phyloP scores from a whole-genome alignment of 2,329 filamentous ascomycete genomes.

The Myriosclerotinia scirpicola region DNA sequence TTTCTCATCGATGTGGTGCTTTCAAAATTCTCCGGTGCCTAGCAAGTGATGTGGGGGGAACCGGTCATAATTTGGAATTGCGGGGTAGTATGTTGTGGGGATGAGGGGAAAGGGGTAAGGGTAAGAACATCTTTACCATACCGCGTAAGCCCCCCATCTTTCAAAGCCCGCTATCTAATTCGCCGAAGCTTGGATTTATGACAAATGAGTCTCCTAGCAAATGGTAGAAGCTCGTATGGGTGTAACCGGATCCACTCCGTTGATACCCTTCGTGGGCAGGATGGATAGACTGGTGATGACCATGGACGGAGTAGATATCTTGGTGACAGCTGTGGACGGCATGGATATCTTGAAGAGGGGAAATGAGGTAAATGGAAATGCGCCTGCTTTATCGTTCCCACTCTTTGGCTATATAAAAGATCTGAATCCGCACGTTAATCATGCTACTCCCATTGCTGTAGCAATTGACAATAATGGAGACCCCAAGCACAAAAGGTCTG shows the following conservation, averaged over 20 bases:
- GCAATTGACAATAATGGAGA: neutral
- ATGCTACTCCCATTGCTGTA: neutral
- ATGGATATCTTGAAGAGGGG: neutral
- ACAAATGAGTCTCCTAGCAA: neutral
- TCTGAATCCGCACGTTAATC: neutral
- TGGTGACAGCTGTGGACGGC: neutral
- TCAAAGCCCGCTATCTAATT: too few relatives aligned
- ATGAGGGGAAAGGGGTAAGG: neutral
- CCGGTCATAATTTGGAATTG: neutral
- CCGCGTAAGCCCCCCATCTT: neutral
- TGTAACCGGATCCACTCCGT: too few relatives aligned
- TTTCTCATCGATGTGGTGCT: too few relatives aligned
- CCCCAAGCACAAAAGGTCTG: neutral
- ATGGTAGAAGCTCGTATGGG: neutral
- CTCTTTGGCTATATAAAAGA: neutral
- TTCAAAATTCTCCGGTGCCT: too few relatives aligned
- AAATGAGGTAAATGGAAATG: neutral
- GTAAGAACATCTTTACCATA: neutral
- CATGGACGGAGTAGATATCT: too few relatives aligned
- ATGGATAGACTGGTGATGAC: too few relatives aligned
- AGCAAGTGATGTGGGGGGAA: too few relatives aligned
- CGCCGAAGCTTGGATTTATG: neutral
- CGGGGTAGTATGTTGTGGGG: neutral
- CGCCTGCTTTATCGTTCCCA: too few relatives aligned
- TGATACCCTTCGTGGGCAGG: too few relatives aligned